These are phyloP conservation scores for Nitzschia sp. DNA, from an alignment of 108 stramenopile species.

Conservation along the genomic window DNA sequence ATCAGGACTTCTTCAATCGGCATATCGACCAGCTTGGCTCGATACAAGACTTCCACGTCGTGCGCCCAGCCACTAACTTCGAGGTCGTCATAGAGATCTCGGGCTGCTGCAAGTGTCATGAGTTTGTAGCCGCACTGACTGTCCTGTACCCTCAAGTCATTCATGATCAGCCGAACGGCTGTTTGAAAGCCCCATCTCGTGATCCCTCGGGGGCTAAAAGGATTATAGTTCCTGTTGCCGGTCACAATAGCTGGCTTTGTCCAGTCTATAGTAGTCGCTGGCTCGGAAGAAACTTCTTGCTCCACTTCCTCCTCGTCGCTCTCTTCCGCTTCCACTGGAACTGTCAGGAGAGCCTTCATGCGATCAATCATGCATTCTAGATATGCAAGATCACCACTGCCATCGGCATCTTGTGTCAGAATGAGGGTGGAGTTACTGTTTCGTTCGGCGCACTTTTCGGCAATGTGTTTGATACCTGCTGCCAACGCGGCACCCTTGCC, in stretches of 20 bases:
- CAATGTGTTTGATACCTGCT: conserved; percentile 51
- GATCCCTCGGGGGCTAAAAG: conserved; percentile 28
- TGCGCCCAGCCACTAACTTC: conserved; percentile 75
- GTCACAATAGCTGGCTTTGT: conserved; percentile 33
- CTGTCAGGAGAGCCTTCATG: conserved; percentile 21
- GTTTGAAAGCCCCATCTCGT: conserved; percentile 66
- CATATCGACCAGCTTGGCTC: conserved; percentile 43
- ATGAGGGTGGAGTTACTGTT: conserved; percentile 23
- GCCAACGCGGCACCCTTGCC: conserved; percentile 83
- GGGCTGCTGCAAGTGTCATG: conserved; percentile 56
- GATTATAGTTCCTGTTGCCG: conserved; percentile 44
- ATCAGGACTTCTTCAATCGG: conserved; percentile 53
- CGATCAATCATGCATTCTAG: conserved; percentile 53
- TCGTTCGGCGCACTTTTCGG: not conserved
- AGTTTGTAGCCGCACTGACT: conserved; percentile 86
- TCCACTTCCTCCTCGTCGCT: not conserved
- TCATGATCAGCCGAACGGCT: conserved; percentile 34
- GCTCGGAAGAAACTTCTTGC: not conserved
- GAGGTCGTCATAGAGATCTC: conserved; percentile 51
- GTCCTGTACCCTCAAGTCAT: conserved; percentile 53
- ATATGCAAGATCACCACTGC: conserved; percentile 66
- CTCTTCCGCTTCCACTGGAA: not conserved
- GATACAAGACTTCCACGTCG: conserved; percentile 81
- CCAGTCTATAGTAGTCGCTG: not conserved
- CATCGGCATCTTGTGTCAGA: conserved; percentile 83